Base-by-base conservation (phyloP, 208 protist species). In the Crithidia expoeki region DNA sequence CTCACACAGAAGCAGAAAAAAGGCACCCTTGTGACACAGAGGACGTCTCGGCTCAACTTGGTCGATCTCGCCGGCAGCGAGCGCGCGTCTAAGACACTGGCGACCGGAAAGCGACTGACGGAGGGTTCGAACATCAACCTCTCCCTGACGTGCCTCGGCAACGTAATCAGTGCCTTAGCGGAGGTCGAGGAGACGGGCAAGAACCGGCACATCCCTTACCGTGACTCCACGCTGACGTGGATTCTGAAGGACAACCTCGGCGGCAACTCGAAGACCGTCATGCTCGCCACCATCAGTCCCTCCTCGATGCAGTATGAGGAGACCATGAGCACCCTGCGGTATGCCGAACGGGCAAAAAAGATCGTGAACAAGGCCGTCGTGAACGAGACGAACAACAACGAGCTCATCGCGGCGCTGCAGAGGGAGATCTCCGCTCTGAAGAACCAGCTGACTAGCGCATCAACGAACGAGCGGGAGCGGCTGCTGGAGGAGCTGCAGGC, bases 151-250 rank as follows among this genome's bases (percentile, higher is more conserved):
- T 86, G 84, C 19, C 81, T 97, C 19, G 86, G 92, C 49, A 91
- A 85, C 6, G 87, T 90, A 27, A 94, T 96, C 57, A 91, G 92
- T 62, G 86, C 92, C 21, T 84, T 96, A 66, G 85, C 92, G 46
- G 81, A 78, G 51, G 56, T 62, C 5, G 72, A 67, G 44, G 72
- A 71, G 34, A 71, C 46, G 30, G 64, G 64, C 4, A 81, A 82
- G 67, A 83, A 66, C 57, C 61, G 56, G 17, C 84, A 95, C 80
- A 77, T 97, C 52, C 94, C 92, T 0, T 97, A 94, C 56, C 79
- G 95, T 40, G 94, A 98, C 52, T 93, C 83, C 7, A 98, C 95
- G 77, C 89, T 98, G 32, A 98, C 96, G 14, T 86, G 89, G 66
- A 79, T 98, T 27, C 85, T 98, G 0, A 93, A 91, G 58, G 73